Evolutionary conservation across 2,329 filamentous ascomycete species (phyloP).

Genomic region (Penicillium sp.): DNA sequence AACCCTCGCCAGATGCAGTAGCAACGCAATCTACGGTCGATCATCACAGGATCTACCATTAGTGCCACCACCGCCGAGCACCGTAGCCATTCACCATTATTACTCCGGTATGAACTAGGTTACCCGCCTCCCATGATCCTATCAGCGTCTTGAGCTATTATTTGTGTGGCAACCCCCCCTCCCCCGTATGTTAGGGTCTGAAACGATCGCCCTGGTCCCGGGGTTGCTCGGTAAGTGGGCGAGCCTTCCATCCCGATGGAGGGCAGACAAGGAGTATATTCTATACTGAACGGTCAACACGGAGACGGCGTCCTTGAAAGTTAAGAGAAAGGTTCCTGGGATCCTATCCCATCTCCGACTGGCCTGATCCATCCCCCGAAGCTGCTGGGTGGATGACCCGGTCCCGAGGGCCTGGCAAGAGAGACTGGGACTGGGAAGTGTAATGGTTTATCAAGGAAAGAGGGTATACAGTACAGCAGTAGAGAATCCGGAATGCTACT

Average conservation of each 20-base stretch:
- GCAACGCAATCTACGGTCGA: conserved; percentile 15
- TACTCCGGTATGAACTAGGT: not conserved
- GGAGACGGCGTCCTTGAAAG: not conserved
- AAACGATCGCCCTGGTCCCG: conserved; percentile 16
- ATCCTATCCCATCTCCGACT: not conserved
- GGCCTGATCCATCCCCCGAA: not conserved
- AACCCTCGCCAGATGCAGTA: conserved; percentile 8
- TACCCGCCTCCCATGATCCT: not conserved
- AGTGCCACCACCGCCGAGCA: conserved; percentile 10
- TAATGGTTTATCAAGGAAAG: not conserved
- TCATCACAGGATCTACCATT: conserved; percentile 28
- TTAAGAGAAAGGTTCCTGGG: not conserved
- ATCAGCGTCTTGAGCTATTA: not conserved
- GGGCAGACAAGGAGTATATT: not conserved
- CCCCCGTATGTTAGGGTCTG: conserved; percentile 16
- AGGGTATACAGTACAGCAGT: not conserved
- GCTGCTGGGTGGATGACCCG: not conserved
- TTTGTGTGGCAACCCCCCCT: not conserved
- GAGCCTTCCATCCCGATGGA: conserved; percentile 1
- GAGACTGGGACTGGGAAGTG: conserved; percentile 1
- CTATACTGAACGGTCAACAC: not conserved
- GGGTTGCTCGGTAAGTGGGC: conserved; percentile 11
- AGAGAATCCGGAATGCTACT: not conserved
- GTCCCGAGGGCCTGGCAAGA: not conserved
- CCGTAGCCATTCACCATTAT: not conserved